These are phyloP conservation scores for Syzygium aromaticum DNA, from an alignment of 345 rosid species.

Conservation along the genomic window DNA sequence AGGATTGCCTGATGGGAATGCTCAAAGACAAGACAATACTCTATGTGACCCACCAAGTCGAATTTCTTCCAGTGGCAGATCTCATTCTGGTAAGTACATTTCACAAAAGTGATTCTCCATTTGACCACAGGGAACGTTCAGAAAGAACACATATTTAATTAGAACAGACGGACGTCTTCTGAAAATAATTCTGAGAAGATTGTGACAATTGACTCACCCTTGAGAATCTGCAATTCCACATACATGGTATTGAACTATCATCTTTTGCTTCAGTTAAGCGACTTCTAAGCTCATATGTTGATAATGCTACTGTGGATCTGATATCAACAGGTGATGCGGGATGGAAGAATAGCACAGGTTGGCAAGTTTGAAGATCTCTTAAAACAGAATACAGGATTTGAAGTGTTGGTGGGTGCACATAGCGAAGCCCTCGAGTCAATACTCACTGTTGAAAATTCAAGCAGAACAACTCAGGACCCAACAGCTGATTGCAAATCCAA, in stretches of 20 bases:
- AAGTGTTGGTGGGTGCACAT: slow-evolving; percentile 85
- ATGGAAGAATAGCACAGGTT: slow-evolving; percentile 80
- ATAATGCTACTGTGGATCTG: not conserved
- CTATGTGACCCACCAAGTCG: slow-evolving; percentile 95
- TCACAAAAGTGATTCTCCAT: not conserved
- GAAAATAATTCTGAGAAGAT: not conserved
- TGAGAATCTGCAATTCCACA: not conserved
- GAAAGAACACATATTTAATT: not conserved
- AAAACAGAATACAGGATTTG: slow-evolving; percentile 76
- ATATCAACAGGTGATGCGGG: slow-evolving; percentile 67
- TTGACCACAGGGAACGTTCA: not conserved
- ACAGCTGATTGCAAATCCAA: slow-evolving; percentile 22
- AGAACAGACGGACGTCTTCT: not conserved
- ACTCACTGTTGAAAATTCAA: slow-evolving; percentile 48
- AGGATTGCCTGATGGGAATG: slow-evolving; percentile 90
- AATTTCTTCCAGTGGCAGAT: slow-evolving; percentile 94
- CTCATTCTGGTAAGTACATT: slow-evolving; percentile 61
- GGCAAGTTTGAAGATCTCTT: slow-evolving; percentile 67
- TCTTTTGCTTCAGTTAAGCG: not conserved
- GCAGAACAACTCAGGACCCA: slow-evolving; percentile 28
- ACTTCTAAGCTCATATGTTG: not conserved
- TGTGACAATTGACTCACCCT: not conserved
- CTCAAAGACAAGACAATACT: slow-evolving; percentile 67
- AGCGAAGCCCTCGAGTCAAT: slow-evolving; percentile 73
- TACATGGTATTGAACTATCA: not conserved